Base-by-base conservation (phyloP, 352 stramenopile species). In the Achlya hypogyna region DNA sequence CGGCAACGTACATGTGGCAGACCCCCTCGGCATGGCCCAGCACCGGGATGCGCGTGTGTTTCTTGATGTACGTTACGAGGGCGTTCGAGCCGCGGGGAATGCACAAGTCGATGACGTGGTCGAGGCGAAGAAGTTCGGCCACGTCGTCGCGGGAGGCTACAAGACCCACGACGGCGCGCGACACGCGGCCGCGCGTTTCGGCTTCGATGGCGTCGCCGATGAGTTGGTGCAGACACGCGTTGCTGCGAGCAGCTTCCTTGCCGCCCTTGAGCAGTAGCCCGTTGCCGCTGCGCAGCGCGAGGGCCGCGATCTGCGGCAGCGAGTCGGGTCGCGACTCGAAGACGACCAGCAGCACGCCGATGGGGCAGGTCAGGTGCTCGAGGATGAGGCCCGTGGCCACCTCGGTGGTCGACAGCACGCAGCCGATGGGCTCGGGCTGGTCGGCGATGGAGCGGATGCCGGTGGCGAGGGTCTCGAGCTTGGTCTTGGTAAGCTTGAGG, bases 291-390 rank as follows among this genome's bases (percentile, higher is more conserved):
- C 95, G 95, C 40, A 99, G 76, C 25, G 94, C 93, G 0, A 99
- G 85, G 12, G 94, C 86, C 14, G 96, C 91, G 71, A 99, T 99
- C 82, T 99, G 94, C 22, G 93, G 90, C 27, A 97, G 70, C 23
- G 87, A 98, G 74, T 99, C 96, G 14, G 97, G 97, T 18, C 97
- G 80, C 63, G 89, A 98, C 77, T 99, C 97, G 69, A 99, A 99
- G 69, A 99, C 98, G 51, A 99, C 95, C 63, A 98, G 92, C 9
- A 99, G 72, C 31, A 99, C 96, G 29, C 97, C 97, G 71, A 99
- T 98, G 18, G 97, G 89, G 0, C 94, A 86, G 4, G 95, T 98
- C 62, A 97, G 93, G 66, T 98, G 89, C 53, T 95, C 89, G 38
- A 98, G 78, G 20, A 95, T 74, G n/a, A 98, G 76, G 22, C 95